These are phyloP conservation scores for Apiotrichum sp. DNA, from an alignment of 1,284 basidiomycete species.

Conservation along the genomic window DNA sequence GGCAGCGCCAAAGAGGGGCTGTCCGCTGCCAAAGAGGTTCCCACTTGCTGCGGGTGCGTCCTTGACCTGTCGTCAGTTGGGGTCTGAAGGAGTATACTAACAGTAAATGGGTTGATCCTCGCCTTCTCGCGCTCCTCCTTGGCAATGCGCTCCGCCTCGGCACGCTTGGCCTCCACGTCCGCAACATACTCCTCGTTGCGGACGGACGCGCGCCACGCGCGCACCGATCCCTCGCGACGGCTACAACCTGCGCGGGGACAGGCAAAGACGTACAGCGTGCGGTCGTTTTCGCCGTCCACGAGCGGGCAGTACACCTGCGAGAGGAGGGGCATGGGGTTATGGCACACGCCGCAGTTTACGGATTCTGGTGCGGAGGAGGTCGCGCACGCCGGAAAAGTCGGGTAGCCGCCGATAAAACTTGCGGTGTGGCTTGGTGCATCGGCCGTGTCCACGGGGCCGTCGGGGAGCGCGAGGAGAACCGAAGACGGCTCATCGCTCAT, in stretches of 20 bases:
- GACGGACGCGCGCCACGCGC: constrained; percentile 44
- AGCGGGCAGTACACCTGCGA: constrained; percentile 47
- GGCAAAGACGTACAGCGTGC: constrained; percentile 45
- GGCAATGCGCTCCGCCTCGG: constrained; percentile 31
- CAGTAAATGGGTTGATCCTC: constrained; percentile 45
- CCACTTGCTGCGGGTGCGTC: not conserved
- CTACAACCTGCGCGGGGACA: constrained; percentile 41
- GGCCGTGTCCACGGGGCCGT: constrained; percentile 29
- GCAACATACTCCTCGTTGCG: constrained; percentile 45
- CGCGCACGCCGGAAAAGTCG: constrained; percentile 35
- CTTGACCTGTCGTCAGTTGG: constrained; percentile 5
- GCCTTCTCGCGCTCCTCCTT: constrained; percentile 31
- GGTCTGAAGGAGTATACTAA: not conserved
- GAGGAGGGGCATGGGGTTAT: constrained; percentile 39
- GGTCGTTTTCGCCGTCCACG: constrained; percentile 46
- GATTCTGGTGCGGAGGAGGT: constrained; percentile 17
- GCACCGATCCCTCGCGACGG: constrained; percentile 39
- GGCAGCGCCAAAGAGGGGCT: constrained; percentile 29
- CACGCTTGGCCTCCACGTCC: constrained; percentile 39
- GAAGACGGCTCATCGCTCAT: constrained; percentile 1
- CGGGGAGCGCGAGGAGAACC: constrained; percentile 44
- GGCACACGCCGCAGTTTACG: constrained; percentile 38
- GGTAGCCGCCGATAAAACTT: constrained; percentile 45
- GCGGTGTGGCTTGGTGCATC: constrained; percentile 30
- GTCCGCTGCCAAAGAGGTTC: constrained; percentile 27